Evolutionary conservation across 116 monocot genomes (phyloP), one percentile per base, ranked within the genome.

Genomic region (Papilionanthe hybrid): DNA sequence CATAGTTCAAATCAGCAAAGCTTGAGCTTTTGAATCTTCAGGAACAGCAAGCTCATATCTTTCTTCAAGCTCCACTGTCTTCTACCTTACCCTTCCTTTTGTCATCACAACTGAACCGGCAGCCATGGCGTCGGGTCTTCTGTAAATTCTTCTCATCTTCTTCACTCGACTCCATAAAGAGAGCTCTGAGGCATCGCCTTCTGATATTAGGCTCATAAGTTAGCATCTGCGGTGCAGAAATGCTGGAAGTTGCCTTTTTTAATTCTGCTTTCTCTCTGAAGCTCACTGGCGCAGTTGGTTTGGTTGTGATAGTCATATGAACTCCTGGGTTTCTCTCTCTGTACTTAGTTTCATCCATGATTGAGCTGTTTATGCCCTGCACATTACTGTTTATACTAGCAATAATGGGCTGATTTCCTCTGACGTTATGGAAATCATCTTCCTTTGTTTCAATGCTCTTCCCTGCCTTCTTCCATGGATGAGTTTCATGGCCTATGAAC

Each of bases 361-460:
- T 55, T 27, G 93, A 93, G 86, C 93, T 96, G 78, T 96, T 96
- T 77, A 96, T 88, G 83, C 89, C 89, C 69, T 96, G 91, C 27
- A 93, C 88, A 79, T 96, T 96, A 78, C 88, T 88, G 68, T 93
- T 95, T 29, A 95, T 79, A 76, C 72, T 88, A 5, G 86, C 55
- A 37, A 57, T 47, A 28, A 83, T 77, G 37, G 78, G 58, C 9
- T 55, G 15, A 18, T 60, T 63, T 45, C 25, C 69, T 5, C 58
- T 27, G 20, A 10, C 42, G 22, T 30, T 57, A 68, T 78, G 55
- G 67, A 28, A 42, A 57, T 13, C 72, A 5, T 9, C 42, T 72
- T 78, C 57, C 12, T 23, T 27, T 10, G 27, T 76, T 75, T 7
- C 66, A 55, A 9, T 13, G 25, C 0, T 29, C 9, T 72, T 75